Evolutionary conservation across 2,329 filamentous ascomycete species (phyloP), one percentile per base, ranked within the genome.

Genomic region (Xylariaceae sp.): DNA sequence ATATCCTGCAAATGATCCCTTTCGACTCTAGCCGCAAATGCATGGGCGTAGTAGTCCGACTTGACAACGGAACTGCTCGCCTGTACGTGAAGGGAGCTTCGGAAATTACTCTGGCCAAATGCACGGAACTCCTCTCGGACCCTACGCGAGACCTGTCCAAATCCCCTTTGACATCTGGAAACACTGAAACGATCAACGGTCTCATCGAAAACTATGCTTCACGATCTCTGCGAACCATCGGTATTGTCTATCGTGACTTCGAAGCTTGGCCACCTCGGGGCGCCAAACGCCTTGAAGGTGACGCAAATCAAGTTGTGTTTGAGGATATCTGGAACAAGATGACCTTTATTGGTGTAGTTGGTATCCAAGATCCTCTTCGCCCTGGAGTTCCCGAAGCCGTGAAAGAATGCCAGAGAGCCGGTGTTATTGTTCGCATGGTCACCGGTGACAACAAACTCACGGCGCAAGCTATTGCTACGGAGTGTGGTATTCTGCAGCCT

Each of bases 391-490:
- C 79, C 1, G 84, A 90, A 55, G 88, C 89, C 9, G 89, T 93
- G 34, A 78, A 77, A 60, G 80, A 86, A 59, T 92, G 89, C 69
- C 88, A 92, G 70, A 80, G 82, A 58, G 89, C 89, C 3, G 89
- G 89, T 61, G 89, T 93, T 9, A 82, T 88, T 62, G 88, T 92
- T 15, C 88, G 89, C 68, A 93, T 93, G 89, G 89, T 93, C 2
- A 93, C 89, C 3, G 89, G 89, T 64, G 89, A 93, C 75, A 92
- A 93, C 75, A 85, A 88, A 65, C 76, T 89, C 60, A 93, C 89
- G 6, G 89, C 89, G 1, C 84, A 88, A 71, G 88, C 89, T 18
- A 93, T 93, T 67, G 89, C 89, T 17, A 82, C 81, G 65, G 89
- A 92, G 67, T 92, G 89, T 71, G 88, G 89, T 47, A 92, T 93